Percentiles rank a stretch among this genome's conserved stretches.
These are phyloP conservation scores for Solanum pimpinellifolium DNA, from an alignment of 257 asterid genomes.

Conservation along the genomic window DNA sequence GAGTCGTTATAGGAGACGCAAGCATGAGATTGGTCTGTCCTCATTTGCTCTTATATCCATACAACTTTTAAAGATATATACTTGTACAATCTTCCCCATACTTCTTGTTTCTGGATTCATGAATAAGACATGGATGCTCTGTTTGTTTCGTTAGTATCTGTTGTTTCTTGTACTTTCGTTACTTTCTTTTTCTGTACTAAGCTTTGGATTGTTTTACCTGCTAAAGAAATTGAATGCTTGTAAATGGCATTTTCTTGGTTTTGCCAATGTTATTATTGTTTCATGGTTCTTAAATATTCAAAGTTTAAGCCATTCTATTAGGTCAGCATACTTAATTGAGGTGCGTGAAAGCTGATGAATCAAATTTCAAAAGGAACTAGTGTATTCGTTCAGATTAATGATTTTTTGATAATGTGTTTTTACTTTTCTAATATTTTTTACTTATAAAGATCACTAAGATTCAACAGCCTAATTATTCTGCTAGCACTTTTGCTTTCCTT, in stretches of 20 bases:
- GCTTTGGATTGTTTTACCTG: neutral
- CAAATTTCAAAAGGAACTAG: too few species aligned
- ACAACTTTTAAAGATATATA: neutral
- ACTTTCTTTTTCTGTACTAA: neutral
- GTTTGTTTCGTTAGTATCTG: neutral
- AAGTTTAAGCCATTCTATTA: neutral
- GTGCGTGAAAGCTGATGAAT: neutral
- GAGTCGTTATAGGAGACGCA: neutral
- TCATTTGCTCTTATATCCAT: neutral
- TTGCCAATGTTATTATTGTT: neutral
- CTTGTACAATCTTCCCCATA: neutral
- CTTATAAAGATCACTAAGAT: too few species aligned
- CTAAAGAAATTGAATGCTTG: neutral
- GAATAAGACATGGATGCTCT: neutral
- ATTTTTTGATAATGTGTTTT: too few species aligned
- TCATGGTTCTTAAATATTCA: neutral
- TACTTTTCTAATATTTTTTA: too few species aligned
- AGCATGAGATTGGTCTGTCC: neutral
- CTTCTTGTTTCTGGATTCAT: neutral
- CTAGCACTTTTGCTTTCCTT: too few species aligned
- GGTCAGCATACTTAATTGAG: neutral
- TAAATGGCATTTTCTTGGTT: neutral
- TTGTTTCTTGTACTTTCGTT: neutral
- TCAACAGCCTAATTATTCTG: too few species aligned
- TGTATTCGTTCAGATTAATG: neutral